Evolutionary conservation across 345 rosid species (phyloP).

Genomic region (Boechera retrofracta): DNA sequence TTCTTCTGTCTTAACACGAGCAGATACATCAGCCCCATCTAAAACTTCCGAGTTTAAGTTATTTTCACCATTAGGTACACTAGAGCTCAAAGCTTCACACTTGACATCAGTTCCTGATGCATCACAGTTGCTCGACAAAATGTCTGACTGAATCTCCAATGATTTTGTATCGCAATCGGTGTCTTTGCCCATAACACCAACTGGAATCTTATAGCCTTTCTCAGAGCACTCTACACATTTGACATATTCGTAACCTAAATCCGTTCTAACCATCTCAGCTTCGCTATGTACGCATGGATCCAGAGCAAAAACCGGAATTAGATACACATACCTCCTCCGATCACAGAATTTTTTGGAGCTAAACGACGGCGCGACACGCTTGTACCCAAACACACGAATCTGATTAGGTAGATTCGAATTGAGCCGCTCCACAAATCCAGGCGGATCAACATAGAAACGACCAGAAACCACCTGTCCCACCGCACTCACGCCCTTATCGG

Average conservation of each 20-base stretch:
- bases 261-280: slow-evolving; percentile 77
- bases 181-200: slow-evolving; percentile 72
- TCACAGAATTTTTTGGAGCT: slow-evolving; percentile 89
- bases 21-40: slow-evolving; percentile 25
- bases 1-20: slow-evolving; percentile 5
- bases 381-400: slow-evolving; percentile 81
- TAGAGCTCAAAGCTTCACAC: slow-evolving; percentile 36
- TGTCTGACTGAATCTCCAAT: slow-evolving; percentile 40
- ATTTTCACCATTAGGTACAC: slow-evolving; percentile 24
- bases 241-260: slow-evolving; percentile 68
- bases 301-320: slow-evolving; percentile 87
- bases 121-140: slow-evolving; percentile 48
- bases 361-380: slow-evolving; percentile 75
- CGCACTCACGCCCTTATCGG: slow-evolving; percentile 95
- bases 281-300: slow-evolving; percentile 76
- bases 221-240: slow-evolving; percentile 85
- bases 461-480: slow-evolving; percentile 97
- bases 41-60: slow-evolving; percentile 17
- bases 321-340: slow-evolving; percentile 90
- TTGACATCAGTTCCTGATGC: slow-evolving; percentile 19
- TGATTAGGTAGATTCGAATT: slow-evolving; percentile 64
- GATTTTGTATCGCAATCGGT: slow-evolving; percentile 37
- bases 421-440: slow-evolving; percentile 82
- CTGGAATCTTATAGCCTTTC: slow-evolving; percentile 74
- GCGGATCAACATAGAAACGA: slow-evolving; percentile 86